phyloP scores from a whole-genome alignment of 176 grass and related monocot species.

The Eragrostis curvula region DNA sequence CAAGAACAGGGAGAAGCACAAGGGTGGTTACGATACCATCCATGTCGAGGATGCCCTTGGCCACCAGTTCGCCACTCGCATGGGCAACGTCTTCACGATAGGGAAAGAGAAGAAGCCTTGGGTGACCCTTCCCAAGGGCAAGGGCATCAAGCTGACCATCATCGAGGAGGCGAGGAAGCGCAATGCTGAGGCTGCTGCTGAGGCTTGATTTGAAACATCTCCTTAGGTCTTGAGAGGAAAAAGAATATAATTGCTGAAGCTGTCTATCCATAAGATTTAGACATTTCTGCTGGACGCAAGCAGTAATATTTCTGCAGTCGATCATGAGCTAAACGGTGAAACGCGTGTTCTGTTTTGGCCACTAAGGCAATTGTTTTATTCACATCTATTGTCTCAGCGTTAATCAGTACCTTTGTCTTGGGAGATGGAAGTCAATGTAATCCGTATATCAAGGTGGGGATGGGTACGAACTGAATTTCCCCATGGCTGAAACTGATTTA shows the following conservation, averaged over 20 bases:
- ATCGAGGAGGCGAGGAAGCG: conserved; percentile 60
- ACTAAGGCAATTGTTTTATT: too few species aligned
- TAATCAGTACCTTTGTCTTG: too few species aligned
- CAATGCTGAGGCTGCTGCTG: conserved; percentile 30
- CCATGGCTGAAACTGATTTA: too few species aligned
- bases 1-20: conserved; percentile 61
- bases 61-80: conserved; percentile 54
- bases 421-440: too few species aligned
- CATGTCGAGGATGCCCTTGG: conserved; percentile 46
- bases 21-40: conserved; percentile 47
- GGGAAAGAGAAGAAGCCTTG: conserved; percentile 55
- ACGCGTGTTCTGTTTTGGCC: too few species aligned
- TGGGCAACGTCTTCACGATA: conserved; percentile 55
- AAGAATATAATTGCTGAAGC: not conserved
- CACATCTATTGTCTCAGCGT: too few species aligned
- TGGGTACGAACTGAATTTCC: too few species aligned
- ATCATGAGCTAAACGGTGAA: too few species aligned
- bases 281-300: not conserved
- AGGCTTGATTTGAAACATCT: conserved; percentile 1
- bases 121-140: conserved; percentile 55
- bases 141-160: conserved; percentile 61
- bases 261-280: not conserved
- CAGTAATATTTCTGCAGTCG: too few species aligned
- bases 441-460: too few species aligned
- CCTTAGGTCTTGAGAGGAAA: not conserved